Base-by-base conservation (phyloP, 2,329 filamentous ascomycete genomes). In the Colletotrichum sp. region DNA sequence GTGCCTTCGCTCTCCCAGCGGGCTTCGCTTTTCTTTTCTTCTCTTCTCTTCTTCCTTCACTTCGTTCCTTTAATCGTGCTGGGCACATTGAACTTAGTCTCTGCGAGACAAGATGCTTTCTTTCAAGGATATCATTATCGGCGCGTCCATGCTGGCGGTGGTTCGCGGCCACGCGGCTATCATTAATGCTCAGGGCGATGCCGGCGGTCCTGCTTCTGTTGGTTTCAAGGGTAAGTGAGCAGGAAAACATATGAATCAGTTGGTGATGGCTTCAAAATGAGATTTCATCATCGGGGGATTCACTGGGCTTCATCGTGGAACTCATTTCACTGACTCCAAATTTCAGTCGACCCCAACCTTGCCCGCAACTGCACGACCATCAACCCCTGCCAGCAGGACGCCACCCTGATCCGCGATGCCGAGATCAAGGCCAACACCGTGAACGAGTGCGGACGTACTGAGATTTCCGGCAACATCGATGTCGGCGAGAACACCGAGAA, bases 331-430 rank as follows among this genome's bases (percentile, higher is more conserved):
- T 75, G 26, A 75, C 69, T 44, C 55, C 44, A 18, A 18, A 21
- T 39, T n/a, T 13, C 76, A 89, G 88, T 93, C 76, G 88, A 90
- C 79, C 83, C 87, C 55, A 83, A 83, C 72, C 87, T 92, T 79
- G 90, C 92, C 32, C 89, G 92, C 77, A 92, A 93, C 82, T 93
- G 92, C 82, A 92, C 91, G 18, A 85, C 86, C 71, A 92, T 93
- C 85, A 91, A 88, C 81, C 92, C 92, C 24, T 93, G 92, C 86
- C 92, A 94, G 80, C 90, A 91, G 78, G 92, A 94, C 74, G 87
- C 91, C 13, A 93, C 91, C 69, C 88, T 93, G 80, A 93, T 94
- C 83, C 88, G 89, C 69, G 90, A 92, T 74, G 88, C 88, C 18
- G 87, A 91, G 84, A 88, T 91, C 79, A 77, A 78, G 8, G 83